Base-by-base conservation (phyloP, 352 stramenopile species). In the Pythium brachiatum region DNA sequence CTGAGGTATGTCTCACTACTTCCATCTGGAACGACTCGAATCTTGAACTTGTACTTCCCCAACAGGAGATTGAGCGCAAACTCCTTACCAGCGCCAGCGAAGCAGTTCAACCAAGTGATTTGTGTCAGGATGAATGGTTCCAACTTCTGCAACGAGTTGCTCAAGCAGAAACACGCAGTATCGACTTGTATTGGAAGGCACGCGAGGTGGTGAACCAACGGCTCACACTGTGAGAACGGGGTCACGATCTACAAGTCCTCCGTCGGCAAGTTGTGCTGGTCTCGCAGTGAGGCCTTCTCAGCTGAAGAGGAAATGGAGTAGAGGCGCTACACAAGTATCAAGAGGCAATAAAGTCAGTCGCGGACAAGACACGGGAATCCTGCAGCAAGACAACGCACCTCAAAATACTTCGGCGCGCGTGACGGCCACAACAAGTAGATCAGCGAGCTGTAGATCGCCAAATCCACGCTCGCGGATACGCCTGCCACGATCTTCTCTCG, bases 341-440 rank as follows among this genome's bases (percentile, higher is more conserved):
- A 8, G 20, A 48, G n/a, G 1, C 39, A 21, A 48, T 18, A 48
- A 16, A 18, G 18, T 48, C 3, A 56, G 23, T 50, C 38, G 57
- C 13, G 20, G 55, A 51, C 53, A 12, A 62, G 5, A 27, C 13
- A 29, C 27, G n/a, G 1, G 29, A 23, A 34, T 15, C 41, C 13
- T 48, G 12, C 12, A 50, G 3, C 18, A 15, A 53, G 7, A 53
- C 2, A 21, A 32, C 66, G 34, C 74, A 93, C 83, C 75, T 93
- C 83, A 57, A 93, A 93, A 67, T 89, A 91, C 18, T 73, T 73
- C 7, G 81, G 83, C 6, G 83, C 83, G 31, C 81, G 75, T 23
- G 80, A 82, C 9, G 83, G 78, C 81, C 81, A 93, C 20, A 93
- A 53, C 39, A 86, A 67, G 58, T 81, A 91, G 38, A 90, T 81